Base-by-base conservation (phyloP, 2,329 filamentous ascomycete species). In the Penicillium sp. region DNA sequence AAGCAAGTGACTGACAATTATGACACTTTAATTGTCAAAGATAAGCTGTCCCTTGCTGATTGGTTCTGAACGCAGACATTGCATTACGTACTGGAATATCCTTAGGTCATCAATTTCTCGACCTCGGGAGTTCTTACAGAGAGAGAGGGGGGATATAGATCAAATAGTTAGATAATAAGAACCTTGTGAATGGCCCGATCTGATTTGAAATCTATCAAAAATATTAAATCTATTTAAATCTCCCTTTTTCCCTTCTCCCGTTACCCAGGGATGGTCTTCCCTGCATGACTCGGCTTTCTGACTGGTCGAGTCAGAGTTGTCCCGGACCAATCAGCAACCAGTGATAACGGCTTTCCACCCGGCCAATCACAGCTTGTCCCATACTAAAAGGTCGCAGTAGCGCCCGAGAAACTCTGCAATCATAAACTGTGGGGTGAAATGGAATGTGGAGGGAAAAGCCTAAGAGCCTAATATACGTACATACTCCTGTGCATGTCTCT, bases 51-150 rank as follows among this genome's bases (percentile, higher is more conserved):
- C 5, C 13, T 10, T 38, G 24, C 53, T 67, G 62, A 68, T 68
- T 69, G 65, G 66, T 46, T 26, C 38, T 32, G 44, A 44, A 52
- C 53, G 42, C 54, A 49, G 43, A 52, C 54, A 53, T 59, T 44
- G 50, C 55, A 67, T 68, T 68, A 68, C 65, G 64, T 67, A 66
- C 60, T 56, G 55, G 55, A 40, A 47, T 54, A 53, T 35, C n/a
- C 31, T 43, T 50, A 50, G 31, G 43, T 50, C 48, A 50, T 45
- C 48, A 38, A 38, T 29, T 21, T 22, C 10, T 5, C 21, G 22
- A 21, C 19, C 19, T 21, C 19, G 19, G 19, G 19, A 35, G 12
- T 28, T 35, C 42, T 22, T 12, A 26, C 24, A 22, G 17, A n/a
- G 7, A 26, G 7, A 26, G 7, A 21, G 43, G 31, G 7, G n/a